Evolutionary conservation across 1,284 basidiomycete genomes (phyloP).

Genomic region (Papiliotrema fonsecae): DNA sequence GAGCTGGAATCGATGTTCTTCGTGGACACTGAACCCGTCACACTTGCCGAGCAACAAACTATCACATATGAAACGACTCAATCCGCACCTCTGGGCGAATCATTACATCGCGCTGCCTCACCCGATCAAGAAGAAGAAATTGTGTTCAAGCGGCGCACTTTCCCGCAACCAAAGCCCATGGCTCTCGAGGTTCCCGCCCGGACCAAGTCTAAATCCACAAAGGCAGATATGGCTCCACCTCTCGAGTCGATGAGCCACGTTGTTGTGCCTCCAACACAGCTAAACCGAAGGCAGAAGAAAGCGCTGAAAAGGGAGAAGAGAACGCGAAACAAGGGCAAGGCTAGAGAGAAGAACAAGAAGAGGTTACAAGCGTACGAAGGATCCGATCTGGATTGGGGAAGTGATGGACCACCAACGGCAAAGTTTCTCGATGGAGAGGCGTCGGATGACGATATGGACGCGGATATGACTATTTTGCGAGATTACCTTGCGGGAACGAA

Average conservation of each 20-base stretch:
- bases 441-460: conserved; percentile 17
- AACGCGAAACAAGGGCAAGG: conserved; percentile 5
- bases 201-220: not conserved
- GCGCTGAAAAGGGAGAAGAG: conserved; percentile 4
- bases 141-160: conserved; percentile 34
- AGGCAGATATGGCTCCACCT: not conserved
- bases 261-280: not conserved
- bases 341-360: conserved; percentile 26
- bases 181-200: conserved; percentile 11
- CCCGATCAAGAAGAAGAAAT: conserved; percentile 42
- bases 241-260: not conserved
- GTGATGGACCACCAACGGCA: conserved; percentile 39
- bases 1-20: too few relatives aligned
- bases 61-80: conserved; percentile 17
- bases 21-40: conserved; percentile 22
- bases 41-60: not conserved
- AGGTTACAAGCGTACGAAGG: conserved; percentile 29
- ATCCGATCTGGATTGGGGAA: conserved; percentile 49
- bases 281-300: conserved; percentile 4
- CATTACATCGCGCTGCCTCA: conserved; percentile 1
- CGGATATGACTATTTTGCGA: conserved; percentile 29
- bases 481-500: conserved; percentile 35
- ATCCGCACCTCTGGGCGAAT: conserved; percentile 13
- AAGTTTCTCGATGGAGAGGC: conserved; percentile 8
- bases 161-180: conserved; percentile 27